phyloP scores from a whole-genome alignment of 2,329 filamentous ascomycete species.

The Claviceps lovelessii region DNA sequence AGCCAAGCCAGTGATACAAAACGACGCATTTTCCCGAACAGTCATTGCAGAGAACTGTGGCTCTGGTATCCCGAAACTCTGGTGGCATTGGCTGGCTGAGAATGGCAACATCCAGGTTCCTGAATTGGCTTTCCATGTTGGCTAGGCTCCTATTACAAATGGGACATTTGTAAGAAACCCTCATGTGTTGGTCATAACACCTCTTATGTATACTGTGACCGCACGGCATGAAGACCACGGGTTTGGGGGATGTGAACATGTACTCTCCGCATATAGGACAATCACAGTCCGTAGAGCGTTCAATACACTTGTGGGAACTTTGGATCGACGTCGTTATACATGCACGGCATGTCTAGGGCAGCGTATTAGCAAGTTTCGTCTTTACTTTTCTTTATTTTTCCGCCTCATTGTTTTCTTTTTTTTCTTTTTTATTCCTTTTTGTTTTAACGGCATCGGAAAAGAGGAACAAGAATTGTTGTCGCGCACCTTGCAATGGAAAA shows the following conservation, averaged over 20 bases:
- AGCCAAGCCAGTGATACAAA: constrained; percentile 83
- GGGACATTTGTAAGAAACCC: constrained; percentile 84
- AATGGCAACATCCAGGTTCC: constrained; percentile 78
- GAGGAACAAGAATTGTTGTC: background rate
- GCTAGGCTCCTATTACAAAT: constrained; percentile 93
- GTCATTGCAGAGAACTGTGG: constrained; percentile 85
- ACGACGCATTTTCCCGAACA: constrained; percentile 79
- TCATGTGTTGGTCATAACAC: constrained; percentile 81
- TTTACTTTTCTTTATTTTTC: too few relatives aligned
- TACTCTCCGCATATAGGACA: constrained; percentile 96
- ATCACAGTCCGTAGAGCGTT: constrained; percentile 84
- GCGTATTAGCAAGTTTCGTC: background rate
- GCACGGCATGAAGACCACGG: constrained; percentile 87
- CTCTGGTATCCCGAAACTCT: constrained; percentile 66
- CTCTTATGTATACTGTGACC: constrained; percentile 89
- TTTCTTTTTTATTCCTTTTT: too few relatives aligned
- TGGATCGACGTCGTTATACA: constrained; percentile 85
- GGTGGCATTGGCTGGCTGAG: constrained; percentile 80
- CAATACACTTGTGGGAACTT: constrained; percentile 80
- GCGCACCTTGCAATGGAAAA: constrained; percentile 88
- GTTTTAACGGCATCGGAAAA: background rate
- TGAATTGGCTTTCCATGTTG: constrained; percentile 94
- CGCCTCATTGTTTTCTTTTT: too few relatives aligned
- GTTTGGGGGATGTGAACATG: constrained; percentile 79
- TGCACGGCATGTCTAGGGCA: constrained; percentile 63